These are phyloP conservation scores for Debaryomyces robertsiae DNA, from an alignment of 1,139 yeast genomes.

Conservation along the genomic window DNA sequence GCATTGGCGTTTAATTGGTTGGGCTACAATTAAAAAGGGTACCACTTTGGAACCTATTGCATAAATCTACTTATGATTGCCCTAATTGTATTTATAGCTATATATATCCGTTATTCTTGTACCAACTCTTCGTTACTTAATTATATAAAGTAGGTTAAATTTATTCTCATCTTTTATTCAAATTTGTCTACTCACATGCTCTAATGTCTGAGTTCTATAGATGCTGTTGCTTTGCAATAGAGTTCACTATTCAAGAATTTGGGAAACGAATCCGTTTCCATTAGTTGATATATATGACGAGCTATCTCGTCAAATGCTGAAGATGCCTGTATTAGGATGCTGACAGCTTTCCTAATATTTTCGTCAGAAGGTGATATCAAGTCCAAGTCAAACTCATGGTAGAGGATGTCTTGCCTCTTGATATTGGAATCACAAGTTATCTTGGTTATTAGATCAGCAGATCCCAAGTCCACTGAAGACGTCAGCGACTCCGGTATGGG, in stretches of 20 bases:
- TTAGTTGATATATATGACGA: constrained; percentile 53
- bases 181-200: too few relatives aligned
- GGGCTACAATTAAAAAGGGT: constrained; percentile 99
- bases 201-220: constrained; percentile 12
- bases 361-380: constrained; percentile 22
- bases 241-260: constrained; percentile 54
- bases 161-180: too few relatives aligned
- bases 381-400: constrained; percentile 2
- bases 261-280: constrained; percentile 76
- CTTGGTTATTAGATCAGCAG: not conserved
- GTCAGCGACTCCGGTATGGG: not conserved
- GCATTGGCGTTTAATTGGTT: constrained; percentile 99
- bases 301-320: constrained; percentile 46
- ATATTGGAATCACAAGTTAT: constrained; percentile 10
- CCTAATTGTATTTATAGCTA: constrained; percentile 23
- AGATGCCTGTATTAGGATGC: constrained; percentile 33
- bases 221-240: constrained; percentile 19
- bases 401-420: constrained; percentile 9
- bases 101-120: constrained; percentile 11
- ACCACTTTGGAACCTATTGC: constrained; percentile 75
- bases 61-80: constrained; percentile 19
- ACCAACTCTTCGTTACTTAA: constrained; percentile 4
- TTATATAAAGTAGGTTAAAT: constrained; percentile 6
- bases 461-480: not conserved
- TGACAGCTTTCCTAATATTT: constrained; percentile 29